Evolutionary conservation across 495 filamentous ascomycete species (phyloP).

Genomic region (Lasiosphaeria hispida): DNA sequence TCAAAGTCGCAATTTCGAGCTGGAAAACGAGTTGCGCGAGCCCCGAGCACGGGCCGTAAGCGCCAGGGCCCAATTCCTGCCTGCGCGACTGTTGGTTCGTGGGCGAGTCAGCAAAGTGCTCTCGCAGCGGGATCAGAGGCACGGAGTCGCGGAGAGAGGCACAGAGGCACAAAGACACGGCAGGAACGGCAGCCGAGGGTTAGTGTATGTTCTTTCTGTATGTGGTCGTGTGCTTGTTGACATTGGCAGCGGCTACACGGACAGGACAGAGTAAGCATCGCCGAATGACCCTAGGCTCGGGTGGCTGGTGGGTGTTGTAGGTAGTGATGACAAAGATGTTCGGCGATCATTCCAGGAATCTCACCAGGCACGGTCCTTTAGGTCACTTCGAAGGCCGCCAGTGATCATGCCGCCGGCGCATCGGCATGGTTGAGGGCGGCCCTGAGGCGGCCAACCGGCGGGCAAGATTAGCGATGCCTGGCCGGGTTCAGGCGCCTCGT

Average conservation of each 20-base stretch:
- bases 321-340: too few relatives aligned
- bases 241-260: background rate
- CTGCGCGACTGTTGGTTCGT: too few relatives aligned
- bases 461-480: background rate
- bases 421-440: too few relatives aligned
- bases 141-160: too few relatives aligned
- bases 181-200: background rate
- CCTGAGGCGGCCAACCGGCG: too few relatives aligned
- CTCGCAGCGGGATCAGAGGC: slow-evolving; percentile 1
- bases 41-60: background rate
- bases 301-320: too few relatives aligned
- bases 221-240: background rate
- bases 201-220: background rate
- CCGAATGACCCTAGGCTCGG: too few relatives aligned
- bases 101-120: slow-evolving; percentile 2
- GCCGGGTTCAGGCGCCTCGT: slow-evolving; percentile 1
- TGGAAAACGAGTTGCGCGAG: background rate
- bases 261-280: too few relatives aligned
- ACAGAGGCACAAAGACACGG: background rate
- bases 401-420: too few relatives aligned
- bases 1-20: background rate
- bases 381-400: too few relatives aligned
- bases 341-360: too few relatives aligned
- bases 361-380: too few relatives aligned
- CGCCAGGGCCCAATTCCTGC: background rate